phyloP scores from a whole-genome alignment of 2,329 filamentous ascomycete genomes.

The Penicillium sp. region DNA sequence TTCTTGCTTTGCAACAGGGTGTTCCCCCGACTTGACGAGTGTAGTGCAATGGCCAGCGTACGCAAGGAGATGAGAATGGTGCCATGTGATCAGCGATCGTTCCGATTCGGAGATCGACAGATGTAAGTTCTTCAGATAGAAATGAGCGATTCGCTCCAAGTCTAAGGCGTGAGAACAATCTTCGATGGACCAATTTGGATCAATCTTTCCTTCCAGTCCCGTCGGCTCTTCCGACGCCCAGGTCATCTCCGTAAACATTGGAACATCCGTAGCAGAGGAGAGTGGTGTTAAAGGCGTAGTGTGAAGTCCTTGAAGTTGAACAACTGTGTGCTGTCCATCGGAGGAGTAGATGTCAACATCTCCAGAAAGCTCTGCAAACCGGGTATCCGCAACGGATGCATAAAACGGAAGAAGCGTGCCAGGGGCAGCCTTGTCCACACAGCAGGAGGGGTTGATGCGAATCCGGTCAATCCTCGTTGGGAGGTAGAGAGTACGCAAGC shows the following conservation, averaged over 20 bases:
- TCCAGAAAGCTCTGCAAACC: conserved; percentile 30
- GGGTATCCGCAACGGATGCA: conserved; percentile 24
- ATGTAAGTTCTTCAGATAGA: conserved; percentile 25
- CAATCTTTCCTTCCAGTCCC: neutral
- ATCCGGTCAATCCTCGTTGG: conserved; percentile 31
- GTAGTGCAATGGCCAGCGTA: conserved; percentile 23
- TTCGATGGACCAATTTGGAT: neutral
- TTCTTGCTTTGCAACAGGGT: conserved; percentile 20
- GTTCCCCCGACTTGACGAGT: conserved; percentile 16
- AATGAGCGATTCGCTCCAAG: conserved; percentile 29
- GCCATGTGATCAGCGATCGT: conserved; percentile 1
- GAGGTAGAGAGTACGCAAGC: conserved; percentile 29
- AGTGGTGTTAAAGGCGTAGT: conserved; percentile 29
- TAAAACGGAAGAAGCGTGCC: conserved; percentile 27
- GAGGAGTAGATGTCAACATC: conserved; percentile 33
- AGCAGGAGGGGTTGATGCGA: conserved; percentile 24
- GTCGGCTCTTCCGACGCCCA: conserved; percentile 28
- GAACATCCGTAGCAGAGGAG: conserved; percentile 25
- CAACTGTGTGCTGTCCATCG: conserved; percentile 23
- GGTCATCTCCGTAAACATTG: conserved; percentile 29
- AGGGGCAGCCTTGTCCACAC: conserved; percentile 11
- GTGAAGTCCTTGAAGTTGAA: conserved; percentile 33
- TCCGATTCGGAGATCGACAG: conserved; percentile 1
- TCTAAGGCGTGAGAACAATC: conserved; percentile 10
- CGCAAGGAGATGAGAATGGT: conserved; percentile 24